These are phyloP conservation scores for Lepidopterella palustris DNA, from an alignment of 495 filamentous ascomycete species.

Conservation along the genomic window DNA sequence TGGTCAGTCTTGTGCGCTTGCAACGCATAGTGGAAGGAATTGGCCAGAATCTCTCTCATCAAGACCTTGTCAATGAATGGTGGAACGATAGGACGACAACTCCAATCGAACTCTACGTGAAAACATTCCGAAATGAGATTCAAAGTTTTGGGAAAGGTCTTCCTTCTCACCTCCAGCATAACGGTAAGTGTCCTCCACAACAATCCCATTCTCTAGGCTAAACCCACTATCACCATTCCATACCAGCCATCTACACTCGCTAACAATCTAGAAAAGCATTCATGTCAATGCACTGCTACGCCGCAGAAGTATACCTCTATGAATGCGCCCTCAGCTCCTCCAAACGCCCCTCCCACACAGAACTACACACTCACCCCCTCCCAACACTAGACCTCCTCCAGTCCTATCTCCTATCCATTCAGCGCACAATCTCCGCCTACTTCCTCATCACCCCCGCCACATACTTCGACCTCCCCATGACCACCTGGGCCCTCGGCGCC, in stretches of 20 bases:
- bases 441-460: background rate
- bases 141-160: background rate
- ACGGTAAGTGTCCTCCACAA: background rate
- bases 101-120: background rate
- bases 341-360: background rate
- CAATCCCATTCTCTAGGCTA: no score
- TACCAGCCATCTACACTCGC: no score
- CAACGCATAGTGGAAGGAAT: background rate
- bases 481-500: background rate
- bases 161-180: background rate
- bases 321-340: background rate
- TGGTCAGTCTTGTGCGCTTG: background rate
- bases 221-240: no score
- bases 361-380: background rate
- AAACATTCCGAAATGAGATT: background rate
- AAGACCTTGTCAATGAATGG: background rate
- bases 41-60: background rate
- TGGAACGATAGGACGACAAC: background rate
- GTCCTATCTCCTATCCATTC: background rate
- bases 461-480: background rate
- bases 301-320: background rate
- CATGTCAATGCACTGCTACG: background rate
- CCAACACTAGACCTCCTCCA: background rate
- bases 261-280: no score
- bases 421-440: background rate